These are phyloP conservation scores for Paramecium bursaria DNA, from an alignment of 73 alveolate species.

Conservation along the genomic window DNA sequence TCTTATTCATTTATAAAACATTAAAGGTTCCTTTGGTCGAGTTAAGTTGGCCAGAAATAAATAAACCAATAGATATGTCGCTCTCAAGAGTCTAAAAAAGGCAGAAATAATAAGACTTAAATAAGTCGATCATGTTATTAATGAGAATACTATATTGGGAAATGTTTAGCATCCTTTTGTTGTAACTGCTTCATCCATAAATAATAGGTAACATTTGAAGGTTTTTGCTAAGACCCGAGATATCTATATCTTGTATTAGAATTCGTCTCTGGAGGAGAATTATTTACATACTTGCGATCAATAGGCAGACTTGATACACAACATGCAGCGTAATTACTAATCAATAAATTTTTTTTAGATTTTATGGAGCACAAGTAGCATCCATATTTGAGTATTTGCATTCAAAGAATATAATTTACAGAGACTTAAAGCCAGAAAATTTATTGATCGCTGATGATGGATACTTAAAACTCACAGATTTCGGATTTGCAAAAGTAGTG, in stretches of 20 bases:
- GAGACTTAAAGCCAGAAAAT: conserved; percentile 94
- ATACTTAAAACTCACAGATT: conserved; percentile 92
- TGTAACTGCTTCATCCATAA: neutral
- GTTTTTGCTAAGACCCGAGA: conserved; percentile 79
- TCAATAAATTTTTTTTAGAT: conserved; percentile 6
- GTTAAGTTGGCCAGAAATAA: conserved; percentile 90
- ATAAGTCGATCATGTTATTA: conserved; percentile 92
- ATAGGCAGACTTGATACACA: conserved; percentile 76
- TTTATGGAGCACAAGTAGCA: conserved; percentile 79
- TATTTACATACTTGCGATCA: conserved; percentile 80
- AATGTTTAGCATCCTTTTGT: conserved; percentile 88
- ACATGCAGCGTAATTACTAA: conserved; percentile 72
- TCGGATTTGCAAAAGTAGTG: conserved; percentile 96
- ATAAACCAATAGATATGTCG: conserved; percentile 82
- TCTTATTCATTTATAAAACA: neutral
- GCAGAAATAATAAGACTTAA: conserved; percentile 93
- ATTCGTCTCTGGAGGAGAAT: conserved; percentile 89
- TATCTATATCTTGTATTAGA: conserved; percentile 81
- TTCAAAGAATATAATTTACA: conserved; percentile 78
- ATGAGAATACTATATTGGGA: conserved; percentile 85
- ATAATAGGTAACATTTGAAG: conserved; percentile 67
- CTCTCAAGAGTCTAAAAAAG: conserved; percentile 93
- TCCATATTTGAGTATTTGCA: conserved; percentile 82
- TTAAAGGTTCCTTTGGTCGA: conserved; percentile 87
- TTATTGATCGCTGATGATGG: conserved; percentile 94